These are phyloP conservation scores for Arachis monticola DNA, from an alignment of 331 rosid species.

Conservation along the genomic window DNA sequence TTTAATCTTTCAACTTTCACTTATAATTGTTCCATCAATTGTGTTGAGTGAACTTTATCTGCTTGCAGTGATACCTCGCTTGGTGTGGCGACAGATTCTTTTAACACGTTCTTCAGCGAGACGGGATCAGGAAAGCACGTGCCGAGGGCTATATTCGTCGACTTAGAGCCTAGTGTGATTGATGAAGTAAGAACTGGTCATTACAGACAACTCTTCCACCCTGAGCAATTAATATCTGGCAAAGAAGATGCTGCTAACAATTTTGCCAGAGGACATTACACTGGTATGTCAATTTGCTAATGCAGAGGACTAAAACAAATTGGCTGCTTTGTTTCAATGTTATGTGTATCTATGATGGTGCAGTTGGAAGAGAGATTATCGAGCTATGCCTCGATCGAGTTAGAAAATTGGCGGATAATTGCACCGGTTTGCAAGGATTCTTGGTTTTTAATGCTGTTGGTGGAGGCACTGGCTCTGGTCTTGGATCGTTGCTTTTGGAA, in stretches of 20 bases:
- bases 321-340: neutral
- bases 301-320: neutral
- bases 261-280: conserved; percentile 77
- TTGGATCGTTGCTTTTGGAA: conserved; percentile 74
- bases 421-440: conserved; percentile 81
- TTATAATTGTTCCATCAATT: no score
- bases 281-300: conserved; percentile 49
- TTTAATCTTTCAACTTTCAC: no score
- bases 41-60: neutral
- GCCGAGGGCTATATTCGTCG: conserved; percentile 74
- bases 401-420: conserved; percentile 69
- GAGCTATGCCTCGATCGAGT: conserved; percentile 74
- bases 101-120: conserved; percentile 73
- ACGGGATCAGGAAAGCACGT: conserved; percentile 68
- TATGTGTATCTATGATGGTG: conserved; percentile 41
- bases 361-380: conserved; percentile 72
- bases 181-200: conserved; percentile 69
- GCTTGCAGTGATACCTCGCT: conserved; percentile 61
- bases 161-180: conserved; percentile 71
- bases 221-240: conserved; percentile 76
- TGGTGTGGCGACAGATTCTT: conserved; percentile 59
- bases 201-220: conserved; percentile 78
- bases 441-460: conserved; percentile 75
- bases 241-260: conserved; percentile 85
- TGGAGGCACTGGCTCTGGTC: conserved; percentile 82